These are phyloP conservation scores for Boletus semigastroideus DNA, from an alignment of 1,284 basidiomycete genomes.

Conservation along the genomic window DNA sequence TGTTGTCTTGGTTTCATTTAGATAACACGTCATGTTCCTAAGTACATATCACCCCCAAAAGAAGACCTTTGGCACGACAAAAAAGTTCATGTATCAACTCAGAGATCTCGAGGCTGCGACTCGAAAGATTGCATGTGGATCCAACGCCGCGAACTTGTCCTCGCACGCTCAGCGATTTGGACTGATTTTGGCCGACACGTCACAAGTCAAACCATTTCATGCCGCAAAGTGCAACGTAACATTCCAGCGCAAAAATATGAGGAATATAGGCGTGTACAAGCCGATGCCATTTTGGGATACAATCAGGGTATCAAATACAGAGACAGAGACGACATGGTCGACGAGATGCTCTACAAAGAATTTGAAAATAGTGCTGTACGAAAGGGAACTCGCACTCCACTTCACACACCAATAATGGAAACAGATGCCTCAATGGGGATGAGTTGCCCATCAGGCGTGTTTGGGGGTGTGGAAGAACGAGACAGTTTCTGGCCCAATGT, in stretches of 20 bases:
- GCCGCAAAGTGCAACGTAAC: background rate
- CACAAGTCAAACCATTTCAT: background rate
- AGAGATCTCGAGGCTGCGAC: background rate
- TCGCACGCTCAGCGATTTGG: background rate
- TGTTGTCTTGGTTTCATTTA: background rate
- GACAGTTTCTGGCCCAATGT: constrained; percentile 38
- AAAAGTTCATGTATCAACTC: background rate
- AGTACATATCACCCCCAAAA: no score
- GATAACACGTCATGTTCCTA: background rate
- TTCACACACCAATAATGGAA: constrained; percentile 32
- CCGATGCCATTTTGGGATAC: background rate
- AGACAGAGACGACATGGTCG: background rate
- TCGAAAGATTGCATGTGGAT: background rate
- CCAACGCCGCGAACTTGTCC: background rate
- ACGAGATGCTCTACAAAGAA: background rate
- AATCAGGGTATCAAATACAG: constrained; percentile 6
- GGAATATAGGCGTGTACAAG: background rate
- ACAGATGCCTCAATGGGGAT: constrained; percentile 42
- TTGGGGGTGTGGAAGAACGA: constrained; percentile 38
- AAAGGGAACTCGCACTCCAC: background rate
- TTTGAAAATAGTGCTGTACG: background rate
- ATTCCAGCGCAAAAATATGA: background rate
- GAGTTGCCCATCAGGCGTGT: constrained; percentile 41
- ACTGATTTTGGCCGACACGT: background rate
- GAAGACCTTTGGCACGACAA: background rate